A percentile compares a stretch with the other conserved stretches of the same genome.
Conservation (phyloP, 106 monocot species). For the Ottelia alismoides region DNA sequence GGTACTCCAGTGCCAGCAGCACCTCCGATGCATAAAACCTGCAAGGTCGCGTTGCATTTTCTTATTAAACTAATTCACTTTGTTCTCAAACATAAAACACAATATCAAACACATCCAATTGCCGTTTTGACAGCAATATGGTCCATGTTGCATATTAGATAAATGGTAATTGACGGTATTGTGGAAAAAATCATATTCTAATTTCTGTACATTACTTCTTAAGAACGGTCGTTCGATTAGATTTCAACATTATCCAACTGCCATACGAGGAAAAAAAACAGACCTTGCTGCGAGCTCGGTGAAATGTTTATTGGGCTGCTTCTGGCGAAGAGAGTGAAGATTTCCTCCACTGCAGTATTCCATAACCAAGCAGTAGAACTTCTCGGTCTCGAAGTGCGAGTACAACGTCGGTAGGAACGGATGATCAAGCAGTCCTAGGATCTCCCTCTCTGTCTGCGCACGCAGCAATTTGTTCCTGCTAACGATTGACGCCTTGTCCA, state of each 20-base stretch:
- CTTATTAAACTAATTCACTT: no score
- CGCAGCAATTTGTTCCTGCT: constrained; percentile 8
- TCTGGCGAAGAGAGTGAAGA: constrained; percentile 10
- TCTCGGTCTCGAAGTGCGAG: no score
- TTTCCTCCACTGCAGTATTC: constrained; percentile 10
- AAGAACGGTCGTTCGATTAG: no score
- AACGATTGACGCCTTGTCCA: constrained; percentile 7
- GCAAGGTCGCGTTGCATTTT: neutral
- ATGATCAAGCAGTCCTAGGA: constrained; percentile 9
- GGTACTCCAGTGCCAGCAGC: constrained; percentile 8
- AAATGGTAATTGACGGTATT: neutral
- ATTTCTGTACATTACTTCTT: no score
- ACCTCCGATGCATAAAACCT: constrained; percentile 11
- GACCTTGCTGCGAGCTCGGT: constrained; percentile 5
- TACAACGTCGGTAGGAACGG: constrained; percentile 12
- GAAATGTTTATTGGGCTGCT: constrained; percentile 8
- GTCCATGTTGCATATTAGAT: neutral
- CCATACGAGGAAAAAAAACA: neutral
- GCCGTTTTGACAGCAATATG: neutral
- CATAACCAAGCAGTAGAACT: constrained; percentile 14
- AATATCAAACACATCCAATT: neutral
- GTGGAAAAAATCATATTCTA: neutral
- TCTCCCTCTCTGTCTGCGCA: constrained; percentile 14
- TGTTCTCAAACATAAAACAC: neutral
- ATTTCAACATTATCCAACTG: no score